These are phyloP conservation scores for Eucalyptus urophylla DNA, from an alignment of 345 rosid species.

Conservation along the genomic window DNA sequence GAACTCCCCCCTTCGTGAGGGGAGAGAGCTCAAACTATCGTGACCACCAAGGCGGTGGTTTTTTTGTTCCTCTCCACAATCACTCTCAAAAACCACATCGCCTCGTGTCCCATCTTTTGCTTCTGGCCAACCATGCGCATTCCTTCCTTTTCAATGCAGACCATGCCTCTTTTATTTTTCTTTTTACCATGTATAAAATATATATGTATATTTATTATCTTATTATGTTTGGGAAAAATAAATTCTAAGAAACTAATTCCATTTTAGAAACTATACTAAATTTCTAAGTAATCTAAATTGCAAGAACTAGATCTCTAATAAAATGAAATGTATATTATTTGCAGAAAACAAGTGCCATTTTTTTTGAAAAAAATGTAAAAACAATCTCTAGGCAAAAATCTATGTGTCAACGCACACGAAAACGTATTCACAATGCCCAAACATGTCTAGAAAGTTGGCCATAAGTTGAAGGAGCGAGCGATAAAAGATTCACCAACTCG, in stretches of 20 bases:
- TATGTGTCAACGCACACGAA: too few relatives aligned
- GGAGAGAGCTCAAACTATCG: rapidly evolving
- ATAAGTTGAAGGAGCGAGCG: too few relatives aligned
- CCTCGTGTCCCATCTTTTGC: neutral
- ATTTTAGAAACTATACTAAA: neutral
- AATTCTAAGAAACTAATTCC: neutral
- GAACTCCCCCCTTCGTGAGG: too few relatives aligned
- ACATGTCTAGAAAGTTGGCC: too few relatives aligned
- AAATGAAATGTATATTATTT: too few relatives aligned
- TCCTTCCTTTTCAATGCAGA: neutral
- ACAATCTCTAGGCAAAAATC: too few relatives aligned
- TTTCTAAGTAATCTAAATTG: neutral
- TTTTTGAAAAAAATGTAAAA: too few relatives aligned
- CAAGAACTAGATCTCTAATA: neutral
- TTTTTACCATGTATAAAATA: too few relatives aligned
- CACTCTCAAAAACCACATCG: neutral
- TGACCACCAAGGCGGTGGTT: rapidly evolving
- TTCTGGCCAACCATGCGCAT: neutral
- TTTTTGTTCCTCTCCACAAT: neutral
- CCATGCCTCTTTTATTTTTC: neutral
- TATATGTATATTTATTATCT: too few relatives aligned
- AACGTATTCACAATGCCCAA: too few relatives aligned
- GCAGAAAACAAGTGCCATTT: too few relatives aligned
- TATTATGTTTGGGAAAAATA: neutral
- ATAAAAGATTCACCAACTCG: too few relatives aligned